phyloP scores from a whole-genome alignment of 805 yeast genomes.

The Pichia kluyveri region DNA sequence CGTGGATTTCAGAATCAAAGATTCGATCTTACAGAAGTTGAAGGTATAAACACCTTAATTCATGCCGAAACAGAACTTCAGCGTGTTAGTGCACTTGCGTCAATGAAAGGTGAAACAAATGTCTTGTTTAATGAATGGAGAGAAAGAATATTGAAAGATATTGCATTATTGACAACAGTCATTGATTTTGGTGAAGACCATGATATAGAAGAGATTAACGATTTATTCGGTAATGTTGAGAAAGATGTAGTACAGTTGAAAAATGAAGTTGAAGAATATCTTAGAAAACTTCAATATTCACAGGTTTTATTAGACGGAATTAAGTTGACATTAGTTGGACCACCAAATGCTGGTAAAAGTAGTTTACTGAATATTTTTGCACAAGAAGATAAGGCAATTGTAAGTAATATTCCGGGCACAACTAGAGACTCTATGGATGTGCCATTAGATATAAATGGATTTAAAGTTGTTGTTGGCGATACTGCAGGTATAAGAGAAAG shows the following conservation, averaged over 20 bases:
- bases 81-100: conserved; percentile 60
- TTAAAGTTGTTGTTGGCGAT: conserved; percentile 76
- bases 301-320: conserved; percentile 68
- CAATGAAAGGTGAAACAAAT: conserved; percentile 64
- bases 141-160: conserved; percentile 46
- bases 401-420: conserved; percentile 87
- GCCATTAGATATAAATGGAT: conserved; percentile 74
- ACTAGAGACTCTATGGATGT: conserved; percentile 85
- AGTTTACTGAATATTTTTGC: conserved; percentile 73
- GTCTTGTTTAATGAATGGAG: conserved; percentile 59
- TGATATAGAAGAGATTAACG: conserved; percentile 57
- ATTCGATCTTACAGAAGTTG: conserved; percentile 81
- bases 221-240: conserved; percentile 43
- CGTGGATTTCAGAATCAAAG: conserved; percentile 81
- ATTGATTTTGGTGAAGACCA: conserved; percentile 96
- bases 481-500: conserved; percentile 80
- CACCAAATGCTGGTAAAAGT: conserved; percentile 96
- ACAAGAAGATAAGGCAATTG: conserved; percentile 78
- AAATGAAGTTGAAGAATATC: conserved; percentile 35
- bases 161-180: conserved; percentile 75
- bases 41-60: conserved; percentile 80
- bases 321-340: conserved; percentile 67
- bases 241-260: conserved; percentile 32
- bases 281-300: conserved; percentile 42
- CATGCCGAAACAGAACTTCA: conserved; percentile 93